These are phyloP conservation scores for Fraxinus americana DNA, from an alignment of 257 asterid genomes.

Conservation along the genomic window DNA sequence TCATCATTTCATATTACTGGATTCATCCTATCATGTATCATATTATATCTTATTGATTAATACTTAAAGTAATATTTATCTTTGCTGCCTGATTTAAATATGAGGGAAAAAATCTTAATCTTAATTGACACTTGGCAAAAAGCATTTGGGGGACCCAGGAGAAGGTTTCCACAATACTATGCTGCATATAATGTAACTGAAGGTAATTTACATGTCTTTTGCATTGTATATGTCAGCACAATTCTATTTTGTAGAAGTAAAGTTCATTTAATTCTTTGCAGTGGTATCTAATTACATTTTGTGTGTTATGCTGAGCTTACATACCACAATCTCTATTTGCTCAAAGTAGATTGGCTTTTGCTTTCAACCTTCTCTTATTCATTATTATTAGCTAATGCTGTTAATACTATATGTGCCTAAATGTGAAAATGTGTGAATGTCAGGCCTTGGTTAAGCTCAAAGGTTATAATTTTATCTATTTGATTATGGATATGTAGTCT, in stretches of 20 bases:
- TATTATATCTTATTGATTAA: too few species aligned
- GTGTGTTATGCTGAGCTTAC: neutral
- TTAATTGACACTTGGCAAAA: slow-evolving; percentile 95
- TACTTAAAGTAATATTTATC: too few species aligned
- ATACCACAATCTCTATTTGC: neutral
- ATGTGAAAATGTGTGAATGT: slow-evolving; percentile 14
- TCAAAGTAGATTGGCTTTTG: neutral
- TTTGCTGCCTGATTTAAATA: slow-evolving; percentile 88
- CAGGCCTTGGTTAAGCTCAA: too few species aligned
- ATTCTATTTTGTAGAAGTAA: neutral
- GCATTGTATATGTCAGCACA: slow-evolving; percentile 2
- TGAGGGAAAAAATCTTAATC: slow-evolving; percentile 88
- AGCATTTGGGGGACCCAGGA: slow-evolving; percentile 85
- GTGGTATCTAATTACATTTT: neutral
- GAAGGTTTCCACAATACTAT: slow-evolving; percentile 82
- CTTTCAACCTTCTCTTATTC: neutral
- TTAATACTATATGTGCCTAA: neutral
- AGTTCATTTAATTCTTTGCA: neutral
- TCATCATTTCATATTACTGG: too few species aligned
- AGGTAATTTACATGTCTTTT: slow-evolving; percentile 48
- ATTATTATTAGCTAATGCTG: neutral
- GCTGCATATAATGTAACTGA: slow-evolving; percentile 89
- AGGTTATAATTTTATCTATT: neutral
- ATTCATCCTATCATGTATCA: too few species aligned
- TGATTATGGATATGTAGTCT: neutral